Base-by-base conservation (phyloP, 148 eudicot species). In the Salicornia ramosissima region DNA sequence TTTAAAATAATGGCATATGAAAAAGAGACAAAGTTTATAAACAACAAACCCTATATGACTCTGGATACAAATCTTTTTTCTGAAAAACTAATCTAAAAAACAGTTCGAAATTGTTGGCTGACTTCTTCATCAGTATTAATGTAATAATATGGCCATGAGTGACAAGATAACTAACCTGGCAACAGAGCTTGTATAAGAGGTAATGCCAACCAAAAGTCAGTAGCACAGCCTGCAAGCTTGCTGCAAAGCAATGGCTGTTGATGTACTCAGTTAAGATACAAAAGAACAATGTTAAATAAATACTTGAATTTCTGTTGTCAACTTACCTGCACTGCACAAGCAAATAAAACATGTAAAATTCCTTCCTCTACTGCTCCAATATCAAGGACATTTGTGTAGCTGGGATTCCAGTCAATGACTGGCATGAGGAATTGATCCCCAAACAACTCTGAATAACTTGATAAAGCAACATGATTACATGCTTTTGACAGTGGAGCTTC, bases 101-200 rank as follows among this genome's bases (percentile, higher is more conserved):
- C 15, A 29, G 5, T 31, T 18, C 22, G 31, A 15, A 16, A 58
- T 31, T 58, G 5, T 58, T 8, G 19, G 31, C 40, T 30, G 22
- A 30, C 64, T 6, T 59, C 40, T 30, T 26, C 42, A 30, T 60
- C 26, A 60, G 42, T 45, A 60, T 10, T 19, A 33, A 33, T 40
- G 18, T 6, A 42, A 54, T 25, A 34, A 45, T 10, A 63, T 40
- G 67, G 18, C 40, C 34, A 36, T 36, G 62, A 21, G 33, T 45
- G 66, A 74, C 73, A 77, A 42, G 69, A 25, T 70, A 71, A 61
- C 64, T 45, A 65, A 84, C 96, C 96, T 90, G 96, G 92, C 73
- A 87, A 77, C 62, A 90, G 81, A 54, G 96, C 92, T 81, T 90
- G 96, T 79, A 87, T 75, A 70, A 90, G 85, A 55, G 96, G 96